phyloP scores from a whole-genome alignment of 1,284 basidiomycete genomes.

The Pyrrhoderma lamaoense region DNA sequence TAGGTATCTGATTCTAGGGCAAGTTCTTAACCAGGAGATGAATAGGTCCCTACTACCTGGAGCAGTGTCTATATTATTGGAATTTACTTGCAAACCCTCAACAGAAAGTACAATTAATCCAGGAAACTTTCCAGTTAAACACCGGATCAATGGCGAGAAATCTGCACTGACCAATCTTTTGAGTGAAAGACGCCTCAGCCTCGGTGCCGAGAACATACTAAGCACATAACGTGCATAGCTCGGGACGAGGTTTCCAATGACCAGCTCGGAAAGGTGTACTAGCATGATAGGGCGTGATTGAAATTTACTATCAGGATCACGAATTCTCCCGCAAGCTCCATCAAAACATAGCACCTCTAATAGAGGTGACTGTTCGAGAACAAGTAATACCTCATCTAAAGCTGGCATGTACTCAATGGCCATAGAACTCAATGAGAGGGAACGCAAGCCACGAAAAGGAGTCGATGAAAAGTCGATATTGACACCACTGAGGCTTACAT shows the following conservation, averaged over 20 bases:
- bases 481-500: conserved; percentile 47
- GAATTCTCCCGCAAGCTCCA: conserved; percentile 44
- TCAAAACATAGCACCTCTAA: conserved; percentile 49
- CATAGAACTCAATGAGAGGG: conserved; percentile 54
- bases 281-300: conserved; percentile 17
- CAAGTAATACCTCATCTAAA: conserved; percentile 39
- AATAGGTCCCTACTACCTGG: neutral
- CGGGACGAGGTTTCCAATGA: conserved; percentile 4
- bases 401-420: conserved; percentile 41
- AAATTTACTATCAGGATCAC: too few relatives aligned
- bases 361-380: conserved; percentile 41
- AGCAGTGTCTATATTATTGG: neutral
- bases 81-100: neutral
- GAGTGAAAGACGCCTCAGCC: conserved; percentile 7
- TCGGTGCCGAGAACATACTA: conserved; percentile 8
- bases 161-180: neutral
- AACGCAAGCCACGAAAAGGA: conserved; percentile 36
- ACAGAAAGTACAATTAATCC: conserved; percentile 9
- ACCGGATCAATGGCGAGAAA: neutral
- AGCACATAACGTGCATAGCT: conserved; percentile 12
- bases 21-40: conserved; percentile 5
- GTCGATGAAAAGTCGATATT: conserved; percentile 41
- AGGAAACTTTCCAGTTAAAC: conserved; percentile 8
- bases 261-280: conserved; percentile 3
- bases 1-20: conserved; percentile 8